Conservation (phyloP, 805 yeast genomes). For the Diddensiella caesifluorescens region DNA sequence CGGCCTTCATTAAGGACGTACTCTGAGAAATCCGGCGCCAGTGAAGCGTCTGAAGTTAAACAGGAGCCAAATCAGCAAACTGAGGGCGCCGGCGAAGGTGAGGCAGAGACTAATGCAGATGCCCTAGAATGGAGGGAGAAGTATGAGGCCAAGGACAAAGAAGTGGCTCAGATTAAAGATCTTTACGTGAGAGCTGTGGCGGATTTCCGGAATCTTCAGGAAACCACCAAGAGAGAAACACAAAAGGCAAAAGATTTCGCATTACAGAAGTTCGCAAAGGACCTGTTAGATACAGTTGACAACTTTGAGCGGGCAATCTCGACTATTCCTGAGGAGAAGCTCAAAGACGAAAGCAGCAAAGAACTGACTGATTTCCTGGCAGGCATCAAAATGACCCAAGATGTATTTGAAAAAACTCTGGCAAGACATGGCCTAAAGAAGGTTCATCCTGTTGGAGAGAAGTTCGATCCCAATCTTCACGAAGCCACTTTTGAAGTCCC, state of each 20-base stretch:
- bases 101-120: too few species aligned
- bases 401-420: constrained; percentile 78
- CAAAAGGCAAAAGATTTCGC: constrained; percentile 88
- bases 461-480: constrained; percentile 84
- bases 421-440: constrained; percentile 72
- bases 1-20: too few species aligned
- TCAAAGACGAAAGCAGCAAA: constrained; percentile 42
- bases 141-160: constrained; percentile 50
- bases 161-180: constrained; percentile 76
- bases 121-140: constrained; percentile 48
- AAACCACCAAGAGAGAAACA: constrained; percentile 79
- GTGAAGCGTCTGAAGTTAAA: too few species aligned
- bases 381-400: constrained; percentile 87
- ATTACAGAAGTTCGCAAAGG: constrained; percentile 85
- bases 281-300: constrained; percentile 81
- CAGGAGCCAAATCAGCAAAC: too few species aligned
- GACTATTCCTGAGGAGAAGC: constrained; percentile 40
- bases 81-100: too few species aligned
- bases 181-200: constrained; percentile 79
- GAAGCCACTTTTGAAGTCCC: constrained; percentile 90
- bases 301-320: constrained; percentile 86
- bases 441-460: constrained; percentile 77
- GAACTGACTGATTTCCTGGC: constrained; percentile 74
- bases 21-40: too few species aligned
- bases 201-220: constrained; percentile 89